Percentiles rank a stretch among this genome's conserved stretches.
These are phyloP conservation scores for Thuja plicata DNA, from an alignment of 83 land plant genomes.

Conservation along the genomic window DNA sequence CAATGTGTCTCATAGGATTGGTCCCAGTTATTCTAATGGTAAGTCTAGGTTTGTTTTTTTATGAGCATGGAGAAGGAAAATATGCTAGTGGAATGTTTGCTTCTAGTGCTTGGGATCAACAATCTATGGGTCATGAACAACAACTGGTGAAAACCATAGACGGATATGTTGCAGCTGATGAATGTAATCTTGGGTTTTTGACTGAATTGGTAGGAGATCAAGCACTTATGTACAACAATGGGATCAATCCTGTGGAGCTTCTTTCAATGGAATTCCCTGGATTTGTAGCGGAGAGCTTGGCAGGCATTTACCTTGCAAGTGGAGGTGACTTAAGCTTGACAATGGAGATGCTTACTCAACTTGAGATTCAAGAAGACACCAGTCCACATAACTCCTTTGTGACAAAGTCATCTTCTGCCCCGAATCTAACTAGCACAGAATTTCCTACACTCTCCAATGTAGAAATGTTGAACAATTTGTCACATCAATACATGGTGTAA, in stretches of 20 bases:
- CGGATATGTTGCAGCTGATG: conserved; percentile 25
- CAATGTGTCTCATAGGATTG: conserved; percentile 18
- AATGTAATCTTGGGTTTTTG: conserved; percentile 25
- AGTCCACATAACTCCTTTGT: too few relatives aligned
- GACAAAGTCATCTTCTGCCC: too few relatives aligned
- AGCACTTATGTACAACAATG: conserved; percentile 18
- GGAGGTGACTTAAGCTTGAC: conserved; percentile 69
- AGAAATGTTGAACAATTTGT: too few relatives aligned
- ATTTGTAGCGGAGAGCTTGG: conserved; percentile 80
- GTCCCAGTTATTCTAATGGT: conserved; percentile 20
- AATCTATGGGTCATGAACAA: conserved; percentile 24
- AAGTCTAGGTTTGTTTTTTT: conserved; percentile 32
- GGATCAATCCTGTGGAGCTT: conserved; percentile 42
- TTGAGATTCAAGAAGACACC: too few relatives aligned
- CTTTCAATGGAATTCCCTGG: conserved; percentile 75
- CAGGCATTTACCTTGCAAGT: conserved; percentile 71
- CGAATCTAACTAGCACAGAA: too few relatives aligned
- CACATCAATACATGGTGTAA: too few relatives aligned
- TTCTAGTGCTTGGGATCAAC: conserved; percentile 39
- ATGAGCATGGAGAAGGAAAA: conserved; percentile 29
- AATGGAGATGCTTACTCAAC: conserved; percentile 81
- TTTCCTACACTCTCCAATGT: too few relatives aligned
- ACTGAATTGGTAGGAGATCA: conserved; percentile 30
- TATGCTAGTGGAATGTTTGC: conserved; percentile 25
- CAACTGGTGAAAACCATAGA: conserved; percentile 30